Base-by-base conservation (phyloP, 2,329 filamentous ascomycete species). In the Arthrobotrys conoides region DNA sequence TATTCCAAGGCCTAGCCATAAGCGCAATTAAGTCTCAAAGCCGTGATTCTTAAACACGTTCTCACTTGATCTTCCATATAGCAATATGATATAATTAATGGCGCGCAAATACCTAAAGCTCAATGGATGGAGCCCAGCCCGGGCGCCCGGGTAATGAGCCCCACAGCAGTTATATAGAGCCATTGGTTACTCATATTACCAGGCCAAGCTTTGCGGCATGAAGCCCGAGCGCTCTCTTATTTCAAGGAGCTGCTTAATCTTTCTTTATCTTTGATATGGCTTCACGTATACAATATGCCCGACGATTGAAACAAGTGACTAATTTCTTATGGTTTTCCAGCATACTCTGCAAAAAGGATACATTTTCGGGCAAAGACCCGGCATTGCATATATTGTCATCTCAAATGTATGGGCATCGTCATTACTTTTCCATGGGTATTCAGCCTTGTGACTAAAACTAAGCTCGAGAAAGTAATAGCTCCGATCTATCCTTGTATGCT, bases 361-460 rank as follows among this genome's bases (percentile, higher is more conserved):
- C 20, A 20, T 5, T 55, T 36, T 38, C 53, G 53, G 53, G 10
- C n/a, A 36, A 59, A 22, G 30, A 22, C 2, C 53, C 53, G 53
- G 14, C 1, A 59, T n/a, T n/a, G n/a, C n/a, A n/a, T n/a, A n/a
- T n/a, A 30, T 38, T 2, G 24, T 59, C 27, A 38, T 14, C n/a
- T 22, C 22, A 8, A 59, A 33, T 6, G 16, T 53, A 24, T 3
- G 5, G 16, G 14, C 16, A 38, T 20, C 18, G 30, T 38, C 53
- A 59, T 8, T 38, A 16, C 10, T 38, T 55, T 12, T 20, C 5
- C 18, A 59, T n/a, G 53, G 53, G n/a, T 59, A 36, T 59, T 59
- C 53, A 59, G 53, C 53, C 53, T 38, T 59, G 53, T 22, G 53
- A 59, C n/a, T 1, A 3, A 59, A 20, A 9, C 53, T 59, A 59